A percentile compares a stretch with the other conserved stretches of the same genome.
Conservation (phyloP, 306 rosid genomes). For the Quillaja saponaria region DNA sequence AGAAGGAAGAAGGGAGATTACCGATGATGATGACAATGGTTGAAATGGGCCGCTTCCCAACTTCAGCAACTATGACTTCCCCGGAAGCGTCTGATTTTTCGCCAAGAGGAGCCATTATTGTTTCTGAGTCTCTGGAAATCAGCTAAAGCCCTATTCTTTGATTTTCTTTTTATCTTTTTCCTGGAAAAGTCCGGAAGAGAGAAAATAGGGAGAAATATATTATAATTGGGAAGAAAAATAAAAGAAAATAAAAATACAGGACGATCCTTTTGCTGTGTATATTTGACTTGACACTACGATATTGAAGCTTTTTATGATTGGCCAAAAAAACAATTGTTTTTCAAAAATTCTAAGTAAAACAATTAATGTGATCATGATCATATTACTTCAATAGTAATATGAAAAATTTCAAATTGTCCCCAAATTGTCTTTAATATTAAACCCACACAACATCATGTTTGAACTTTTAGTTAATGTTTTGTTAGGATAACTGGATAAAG, state of each 20-base stretch:
- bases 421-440: too few species aligned
- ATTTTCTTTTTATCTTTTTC: background rate
- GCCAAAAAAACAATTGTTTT: too few species aligned
- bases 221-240: background rate
- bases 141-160: background rate
- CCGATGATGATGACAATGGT: constrained; percentile 73
- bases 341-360: too few species aligned
- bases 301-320: too few species aligned
- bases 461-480: background rate
- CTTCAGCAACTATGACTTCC: constrained; percentile 45
- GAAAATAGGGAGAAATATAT: background rate
- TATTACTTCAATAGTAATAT: too few species aligned
- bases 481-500: too few species aligned
- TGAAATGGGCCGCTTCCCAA: constrained; percentile 50
- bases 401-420: too few species aligned
- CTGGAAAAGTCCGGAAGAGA: background rate
- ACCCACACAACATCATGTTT: too few species aligned
- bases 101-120: constrained; percentile 45
- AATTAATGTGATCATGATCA: too few species aligned
- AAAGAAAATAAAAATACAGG: too few species aligned
- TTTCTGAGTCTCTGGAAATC: background rate
- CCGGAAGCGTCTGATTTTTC: constrained; percentile 42
- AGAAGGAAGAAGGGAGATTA: constrained; percentile 24
- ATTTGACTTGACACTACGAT: too few species aligned
- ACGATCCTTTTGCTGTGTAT: too few species aligned